phyloP scores from a whole-genome alignment of 306 rosid genomes.

The Vigna nakashimae region DNA sequence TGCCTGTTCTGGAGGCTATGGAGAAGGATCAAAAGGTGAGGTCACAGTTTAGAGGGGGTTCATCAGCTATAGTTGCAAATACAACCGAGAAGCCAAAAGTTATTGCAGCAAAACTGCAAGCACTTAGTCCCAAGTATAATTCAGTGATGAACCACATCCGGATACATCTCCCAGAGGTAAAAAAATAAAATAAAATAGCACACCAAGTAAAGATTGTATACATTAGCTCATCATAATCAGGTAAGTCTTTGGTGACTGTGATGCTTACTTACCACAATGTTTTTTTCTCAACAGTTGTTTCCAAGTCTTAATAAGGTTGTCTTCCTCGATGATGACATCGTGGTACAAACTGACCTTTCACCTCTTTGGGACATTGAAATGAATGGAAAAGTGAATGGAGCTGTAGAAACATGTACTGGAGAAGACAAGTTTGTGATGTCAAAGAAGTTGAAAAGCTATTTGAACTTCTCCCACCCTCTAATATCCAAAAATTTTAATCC shows the following conservation, averaged over 20 bases:
- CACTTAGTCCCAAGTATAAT: slow-evolving; percentile 97
- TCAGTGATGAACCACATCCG: slow-evolving; percentile 97
- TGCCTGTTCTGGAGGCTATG: slow-evolving; percentile 98
- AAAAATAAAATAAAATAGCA: slow-evolving; percentile 11
- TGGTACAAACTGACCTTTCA: slow-evolving; percentile 96
- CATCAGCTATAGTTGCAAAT: slow-evolving; percentile 86
- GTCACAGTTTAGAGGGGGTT: slow-evolving; percentile 91
- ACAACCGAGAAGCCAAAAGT: slow-evolving; percentile 79
- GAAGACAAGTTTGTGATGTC: slow-evolving; percentile 98
- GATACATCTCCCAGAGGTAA: slow-evolving; percentile 97
- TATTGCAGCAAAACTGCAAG: slow-evolving; percentile 94
- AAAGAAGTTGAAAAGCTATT: slow-evolving; percentile 83
- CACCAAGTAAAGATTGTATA: slow-evolving; percentile 16
- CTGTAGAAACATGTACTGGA: slow-evolving; percentile 93
- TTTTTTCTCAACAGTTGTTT: slow-evolving; percentile 68
- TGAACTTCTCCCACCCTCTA: slow-evolving; percentile 97
- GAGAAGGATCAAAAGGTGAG: slow-evolving; percentile 92
- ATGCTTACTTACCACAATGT: slow-evolving; percentile 37
- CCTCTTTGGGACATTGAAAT: slow-evolving; percentile 96
- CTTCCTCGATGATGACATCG: slow-evolving; percentile 94
- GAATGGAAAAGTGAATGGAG: slow-evolving; percentile 97
- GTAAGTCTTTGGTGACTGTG: slow-evolving; percentile 9
- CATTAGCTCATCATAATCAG: not conserved
- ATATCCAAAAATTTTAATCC: slow-evolving; percentile 70
- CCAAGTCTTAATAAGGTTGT: slow-evolving; percentile 94